Percentiles rank a stretch among this genome's conserved stretches.
phyloP scores from a whole-genome alignment of 768 basidiomycete species.

The Mycena latifolia region DNA sequence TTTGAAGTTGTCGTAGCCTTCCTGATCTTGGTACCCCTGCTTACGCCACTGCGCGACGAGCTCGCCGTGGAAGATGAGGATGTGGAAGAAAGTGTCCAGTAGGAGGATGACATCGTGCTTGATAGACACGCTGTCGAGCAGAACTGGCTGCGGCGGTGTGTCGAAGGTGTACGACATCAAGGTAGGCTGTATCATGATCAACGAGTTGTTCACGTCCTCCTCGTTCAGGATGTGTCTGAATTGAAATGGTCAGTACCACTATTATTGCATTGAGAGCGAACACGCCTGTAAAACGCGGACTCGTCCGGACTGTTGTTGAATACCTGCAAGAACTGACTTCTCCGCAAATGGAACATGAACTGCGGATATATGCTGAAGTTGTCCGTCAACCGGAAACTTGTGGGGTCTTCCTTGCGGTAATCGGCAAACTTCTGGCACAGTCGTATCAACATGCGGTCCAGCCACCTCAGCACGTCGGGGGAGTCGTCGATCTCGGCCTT shows the following conservation, averaged over 20 bases:
- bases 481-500: slow-evolving; percentile 99
- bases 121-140: slow-evolving; percentile 97
- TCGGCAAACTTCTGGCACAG: slow-evolving; percentile 99
- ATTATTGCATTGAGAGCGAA: slow-evolving; percentile 9
- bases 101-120: slow-evolving; percentile 96
- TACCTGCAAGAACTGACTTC: slow-evolving; percentile 98
- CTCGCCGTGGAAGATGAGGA: slow-evolving; percentile 99
- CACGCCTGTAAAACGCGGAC: slow-evolving; percentile 96
- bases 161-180: slow-evolving; percentile 99
- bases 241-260: slow-evolving; percentile 11
- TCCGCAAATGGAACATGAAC: slow-evolving; percentile 99
- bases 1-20: slow-evolving; percentile 98
- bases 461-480: slow-evolving; percentile 96
- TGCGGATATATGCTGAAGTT: slow-evolving; percentile 99
- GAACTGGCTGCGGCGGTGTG: slow-evolving; percentile 89
- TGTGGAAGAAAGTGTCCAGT: slow-evolving; percentile 99
- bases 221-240: slow-evolving; percentile 92
- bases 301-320: slow-evolving; percentile 99
- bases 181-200: slow-evolving; percentile 99
- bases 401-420: slow-evolving; percentile 97
- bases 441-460: slow-evolving; percentile 98
- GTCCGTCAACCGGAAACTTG: slow-evolving; percentile 91
- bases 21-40: slow-evolving; percentile 98
- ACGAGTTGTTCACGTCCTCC: slow-evolving; percentile 98
- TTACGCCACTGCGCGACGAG: slow-evolving; percentile 98